phyloP scores from a whole-genome alignment of 352 stramenopile species.

The Ophiocytium majus region DNA sequence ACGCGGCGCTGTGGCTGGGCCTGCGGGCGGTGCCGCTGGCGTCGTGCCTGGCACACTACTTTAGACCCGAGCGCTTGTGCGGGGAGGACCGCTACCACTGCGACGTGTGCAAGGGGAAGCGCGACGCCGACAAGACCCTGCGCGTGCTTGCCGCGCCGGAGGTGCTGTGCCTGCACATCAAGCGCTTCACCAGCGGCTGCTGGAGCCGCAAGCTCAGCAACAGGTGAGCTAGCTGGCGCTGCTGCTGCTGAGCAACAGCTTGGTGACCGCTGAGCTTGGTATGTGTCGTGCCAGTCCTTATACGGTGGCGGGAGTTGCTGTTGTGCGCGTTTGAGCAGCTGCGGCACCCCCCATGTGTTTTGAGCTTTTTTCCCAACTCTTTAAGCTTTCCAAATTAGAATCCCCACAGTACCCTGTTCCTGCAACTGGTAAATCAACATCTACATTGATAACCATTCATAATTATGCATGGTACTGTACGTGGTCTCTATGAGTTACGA shows the following conservation, averaged over 20 bases:
- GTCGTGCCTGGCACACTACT: conserved; percentile 46
- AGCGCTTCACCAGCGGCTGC: conserved; percentile 42
- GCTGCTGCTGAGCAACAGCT: no score
- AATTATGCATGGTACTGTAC: no score
- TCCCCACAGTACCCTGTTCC: no score
- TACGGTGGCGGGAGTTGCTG: background rate
- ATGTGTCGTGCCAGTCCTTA: no score
- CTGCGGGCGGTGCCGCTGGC: background rate
- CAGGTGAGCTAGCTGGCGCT: conserved; percentile 21
- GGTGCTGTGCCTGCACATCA: conserved; percentile 49
- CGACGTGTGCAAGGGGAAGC: conserved; percentile 38
- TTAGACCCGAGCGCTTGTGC: conserved; percentile 35
- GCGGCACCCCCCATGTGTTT: no score
- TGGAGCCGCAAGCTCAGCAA: conserved; percentile 55
- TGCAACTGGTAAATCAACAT: no score
- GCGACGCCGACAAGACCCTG: conserved; percentile 43
- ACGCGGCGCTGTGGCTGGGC: background rate
- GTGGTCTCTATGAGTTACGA: no score
- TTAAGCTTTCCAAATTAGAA: no score
- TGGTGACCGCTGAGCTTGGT: no score
- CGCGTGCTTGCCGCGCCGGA: conserved; percentile 44
- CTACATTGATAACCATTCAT: no score
- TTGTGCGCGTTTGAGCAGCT: no score
- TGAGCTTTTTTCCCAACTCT: no score
- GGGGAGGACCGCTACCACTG: conserved; percentile 47